phyloP scores from a whole-genome alignment of 2,329 filamentous ascomycete genomes.

The Epichloe bromicola region DNA sequence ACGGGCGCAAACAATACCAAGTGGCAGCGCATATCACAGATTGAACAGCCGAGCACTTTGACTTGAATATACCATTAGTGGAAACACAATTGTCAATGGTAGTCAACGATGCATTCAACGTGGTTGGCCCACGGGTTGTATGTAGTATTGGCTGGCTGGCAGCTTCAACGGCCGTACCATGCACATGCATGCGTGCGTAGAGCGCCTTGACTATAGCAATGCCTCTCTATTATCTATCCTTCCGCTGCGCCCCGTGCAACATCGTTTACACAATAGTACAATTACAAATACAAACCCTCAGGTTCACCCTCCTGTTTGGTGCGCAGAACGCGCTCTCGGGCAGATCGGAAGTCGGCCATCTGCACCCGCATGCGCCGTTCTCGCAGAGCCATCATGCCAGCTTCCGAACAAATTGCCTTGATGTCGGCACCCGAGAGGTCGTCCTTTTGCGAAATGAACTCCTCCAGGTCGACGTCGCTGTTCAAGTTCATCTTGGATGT shows the following conservation, averaged over 20 bases:
- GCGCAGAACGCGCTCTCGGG: slow-evolving; percentile 87
- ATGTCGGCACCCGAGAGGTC: slow-evolving; percentile 95
- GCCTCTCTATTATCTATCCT: background rate
- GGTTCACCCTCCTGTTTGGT: slow-evolving; percentile 98
- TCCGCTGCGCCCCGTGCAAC: background rate
- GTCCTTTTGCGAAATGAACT: slow-evolving; percentile 98
- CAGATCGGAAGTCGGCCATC: slow-evolving; percentile 94
- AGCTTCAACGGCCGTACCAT: background rate
- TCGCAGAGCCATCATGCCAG: slow-evolving; percentile 82
- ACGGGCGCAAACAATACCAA: background rate
- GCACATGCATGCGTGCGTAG: background rate
- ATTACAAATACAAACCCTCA: slow-evolving; percentile 94
- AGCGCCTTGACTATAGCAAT: background rate
- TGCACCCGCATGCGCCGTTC: slow-evolving; percentile 96
- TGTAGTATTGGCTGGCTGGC: too few relatives aligned
- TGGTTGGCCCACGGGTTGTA: background rate
- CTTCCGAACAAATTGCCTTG: slow-evolving; percentile 97
- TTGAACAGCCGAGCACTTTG: background rate
- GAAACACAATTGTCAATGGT: background rate
- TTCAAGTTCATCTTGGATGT: slow-evolving; percentile 97
- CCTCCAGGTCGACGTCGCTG: slow-evolving; percentile 93
- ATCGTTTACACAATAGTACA: slow-evolving; percentile 12
- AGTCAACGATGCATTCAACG: background rate
- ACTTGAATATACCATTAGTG: background rate
- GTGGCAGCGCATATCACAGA: background rate